Evolutionary conservation across 305 asterid genomes (phyloP).

Genomic region (Salvia sclarea): DNA sequence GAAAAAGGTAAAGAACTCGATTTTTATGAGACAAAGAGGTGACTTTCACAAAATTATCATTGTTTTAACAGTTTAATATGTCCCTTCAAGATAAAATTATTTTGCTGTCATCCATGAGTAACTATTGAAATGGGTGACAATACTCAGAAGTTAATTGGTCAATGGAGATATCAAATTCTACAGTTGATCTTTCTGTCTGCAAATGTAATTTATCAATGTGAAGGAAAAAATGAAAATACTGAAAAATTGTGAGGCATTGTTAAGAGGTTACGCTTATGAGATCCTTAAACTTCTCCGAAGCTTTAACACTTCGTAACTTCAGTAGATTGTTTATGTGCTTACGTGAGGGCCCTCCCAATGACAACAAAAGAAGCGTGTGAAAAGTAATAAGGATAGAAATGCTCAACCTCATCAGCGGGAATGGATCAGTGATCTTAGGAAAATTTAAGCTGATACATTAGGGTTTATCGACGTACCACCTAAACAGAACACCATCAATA

Average conservation of each 20-base stretch:
- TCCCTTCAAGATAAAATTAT: not conserved
- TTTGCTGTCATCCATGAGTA: not conserved
- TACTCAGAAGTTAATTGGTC: not conserved
- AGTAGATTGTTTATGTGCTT: not conserved
- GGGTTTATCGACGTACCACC: not conserved
- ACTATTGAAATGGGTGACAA: not conserved
- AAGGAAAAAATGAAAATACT: not conserved
- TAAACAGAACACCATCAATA: constrained; percentile 2
- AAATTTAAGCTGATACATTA: not conserved
- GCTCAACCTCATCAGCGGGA: not conserved
- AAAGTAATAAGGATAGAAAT: not conserved
- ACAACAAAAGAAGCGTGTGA: not conserved
- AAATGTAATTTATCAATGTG: not conserved
- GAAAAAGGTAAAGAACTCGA: not conserved
- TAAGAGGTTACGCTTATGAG: too few relatives aligned
- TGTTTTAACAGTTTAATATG: not conserved
- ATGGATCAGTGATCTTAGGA: not conserved
- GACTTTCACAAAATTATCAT: not conserved
- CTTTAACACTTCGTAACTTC: not conserved
- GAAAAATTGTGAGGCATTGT: not conserved
- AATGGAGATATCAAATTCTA: not conserved
- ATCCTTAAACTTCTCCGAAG: constrained; percentile 10
- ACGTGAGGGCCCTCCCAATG: not conserved
- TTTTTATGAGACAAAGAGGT: not conserved
- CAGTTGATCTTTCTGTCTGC: not conserved